Evolutionary conservation across 2,329 filamentous ascomycete genomes (phyloP), one percentile per base, ranked within the genome.

Genomic region (Exutisphaerella laricina): DNA sequence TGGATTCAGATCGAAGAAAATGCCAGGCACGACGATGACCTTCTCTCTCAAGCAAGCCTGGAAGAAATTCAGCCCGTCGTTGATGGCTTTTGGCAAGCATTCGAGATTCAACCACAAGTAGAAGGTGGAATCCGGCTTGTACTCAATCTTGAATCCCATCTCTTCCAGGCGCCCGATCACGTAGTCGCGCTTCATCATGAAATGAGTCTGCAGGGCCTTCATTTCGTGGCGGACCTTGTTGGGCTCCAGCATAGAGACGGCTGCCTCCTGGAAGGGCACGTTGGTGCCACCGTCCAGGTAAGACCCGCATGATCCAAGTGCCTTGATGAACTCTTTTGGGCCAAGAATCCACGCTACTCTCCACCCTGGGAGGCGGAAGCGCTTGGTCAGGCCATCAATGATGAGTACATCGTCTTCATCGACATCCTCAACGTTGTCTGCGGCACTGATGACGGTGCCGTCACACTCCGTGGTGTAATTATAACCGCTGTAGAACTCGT

Each of bases 1-100:
- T 3, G 90, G 90, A 70, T 97, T 97, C 52, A 97, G 69, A 60
- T 97, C 90, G 65, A 97, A 97, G 77, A 97, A 97, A 66, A 97
- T 97, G 47, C 90, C 90, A 0, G 90, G 90, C 4, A 97, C 90
- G 13, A 96, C 88, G 60, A 96, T 96, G 54, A 94, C 87, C 75
- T 94, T 94, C 73, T 96, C 88, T 60, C 85, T 80, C 32, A 97
- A 72, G 62, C 92, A 92, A 21, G 88, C 88, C 64, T 92, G 81
- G 79, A 97, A 96, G 77, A 97, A 97, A 71, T 94, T 95, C 59
- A 97, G 72, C 6, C 90, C 90, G 63, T 97, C 90, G 46, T 85
- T 83, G 64, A 97, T 94, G 49, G 81, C 78, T n/a, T 77, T 76
- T 0, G 90, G 86, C 2, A 92, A 72, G 35, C 76, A 74, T 17